Evolutionary conservation across 805 yeast genomes (phyloP).

Genomic region (Metschnikowia lachancei): DNA sequence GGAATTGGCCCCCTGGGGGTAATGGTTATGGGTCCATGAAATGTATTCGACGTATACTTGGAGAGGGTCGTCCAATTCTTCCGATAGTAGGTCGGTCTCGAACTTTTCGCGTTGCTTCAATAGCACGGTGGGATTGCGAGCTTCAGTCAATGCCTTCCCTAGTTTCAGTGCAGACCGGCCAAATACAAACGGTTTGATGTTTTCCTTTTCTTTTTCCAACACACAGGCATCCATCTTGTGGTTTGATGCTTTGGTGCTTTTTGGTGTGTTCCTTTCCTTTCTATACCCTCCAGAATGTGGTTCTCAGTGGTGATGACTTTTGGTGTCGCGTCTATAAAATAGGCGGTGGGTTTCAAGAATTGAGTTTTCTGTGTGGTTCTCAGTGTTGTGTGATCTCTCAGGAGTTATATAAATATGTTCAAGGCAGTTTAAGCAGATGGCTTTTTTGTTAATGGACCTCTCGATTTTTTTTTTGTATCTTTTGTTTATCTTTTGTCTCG

Average conservation of each 20-base stretch:
- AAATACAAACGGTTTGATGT: conserved; percentile 59
- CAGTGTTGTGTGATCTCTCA: too few relatives aligned
- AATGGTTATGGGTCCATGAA: conserved; percentile 63
- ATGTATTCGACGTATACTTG: conserved; percentile 73
- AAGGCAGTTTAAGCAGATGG: too few relatives aligned
- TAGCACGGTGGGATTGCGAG: conserved; percentile 7
- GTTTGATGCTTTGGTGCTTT: too few relatives aligned
- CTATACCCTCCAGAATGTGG: too few relatives aligned
- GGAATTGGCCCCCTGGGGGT: conserved; percentile 57
- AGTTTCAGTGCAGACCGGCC: conserved; percentile 70
- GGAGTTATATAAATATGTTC: too few relatives aligned
- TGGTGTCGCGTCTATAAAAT: not conserved
- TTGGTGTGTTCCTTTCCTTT: too few relatives aligned
- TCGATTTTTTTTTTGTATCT: too few relatives aligned
- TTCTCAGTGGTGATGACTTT: too few relatives aligned
- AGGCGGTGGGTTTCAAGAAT: not conserved
- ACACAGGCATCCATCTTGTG: conserved; percentile 19
- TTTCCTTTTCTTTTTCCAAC: conserved; percentile 62
- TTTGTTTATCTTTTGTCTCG: too few relatives aligned
- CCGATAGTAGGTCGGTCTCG: conserved; percentile 23
- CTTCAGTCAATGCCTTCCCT: conserved; percentile 38
- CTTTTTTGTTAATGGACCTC: too few relatives aligned
- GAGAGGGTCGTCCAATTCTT: conserved; percentile 79
- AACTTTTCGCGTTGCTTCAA: conserved; percentile 38
- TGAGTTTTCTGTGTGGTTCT: too few relatives aligned